Evolutionary conservation across 345 rosid species (phyloP).

Genomic region (Eucalyptus virginea): DNA sequence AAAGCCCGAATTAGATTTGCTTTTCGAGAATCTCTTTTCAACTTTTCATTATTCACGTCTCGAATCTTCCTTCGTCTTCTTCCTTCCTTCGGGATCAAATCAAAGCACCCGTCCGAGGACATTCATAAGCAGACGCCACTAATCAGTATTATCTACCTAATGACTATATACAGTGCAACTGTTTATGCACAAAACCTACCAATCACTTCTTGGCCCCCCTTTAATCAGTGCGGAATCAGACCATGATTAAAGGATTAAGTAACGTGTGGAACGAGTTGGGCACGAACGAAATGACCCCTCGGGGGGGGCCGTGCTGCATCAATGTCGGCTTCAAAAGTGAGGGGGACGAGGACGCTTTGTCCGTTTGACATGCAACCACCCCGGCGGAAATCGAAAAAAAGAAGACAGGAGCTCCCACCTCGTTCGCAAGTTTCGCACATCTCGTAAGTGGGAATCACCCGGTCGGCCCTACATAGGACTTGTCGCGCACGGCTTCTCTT

Average conservation of each 20-base stretch:
- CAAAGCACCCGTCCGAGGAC: not conserved
- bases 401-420: not conserved
- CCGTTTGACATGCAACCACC: not conserved
- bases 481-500: not conserved
- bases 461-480: not conserved
- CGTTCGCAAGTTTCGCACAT: not conserved
- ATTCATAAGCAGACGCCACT: not conserved
- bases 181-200: not conserved
- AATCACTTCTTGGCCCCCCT: not conserved
- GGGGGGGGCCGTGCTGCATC: not conserved
- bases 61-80: not conserved
- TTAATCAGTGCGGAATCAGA: not conserved
- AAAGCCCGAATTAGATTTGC: not conserved
- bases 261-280: not conserved
- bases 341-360: not conserved
- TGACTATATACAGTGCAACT: not conserved
- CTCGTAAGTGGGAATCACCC: not conserved
- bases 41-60: not conserved
- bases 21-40: fast-evolving
- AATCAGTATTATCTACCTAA: not conserved
- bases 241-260: not conserved
- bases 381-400: not conserved
- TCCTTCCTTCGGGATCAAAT: not conserved
- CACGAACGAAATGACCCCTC: not conserved
- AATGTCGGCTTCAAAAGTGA: not conserved